phyloP scores from a whole-genome alignment of 2,329 filamentous ascomycete species.

The Calonectria multiphialidica region DNA sequence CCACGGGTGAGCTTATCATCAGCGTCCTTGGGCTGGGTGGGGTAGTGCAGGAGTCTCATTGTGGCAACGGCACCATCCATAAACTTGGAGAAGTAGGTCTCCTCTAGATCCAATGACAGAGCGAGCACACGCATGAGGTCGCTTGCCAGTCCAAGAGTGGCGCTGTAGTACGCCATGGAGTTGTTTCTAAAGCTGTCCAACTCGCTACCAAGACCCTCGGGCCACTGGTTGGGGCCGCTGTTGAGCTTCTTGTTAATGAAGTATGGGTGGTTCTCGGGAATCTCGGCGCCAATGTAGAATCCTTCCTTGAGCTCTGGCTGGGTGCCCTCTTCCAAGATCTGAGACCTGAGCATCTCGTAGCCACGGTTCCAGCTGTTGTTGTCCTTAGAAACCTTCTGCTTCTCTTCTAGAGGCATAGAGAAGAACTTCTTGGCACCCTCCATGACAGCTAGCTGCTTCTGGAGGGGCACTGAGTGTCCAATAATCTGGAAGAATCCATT shows the following conservation, averaged over 20 bases:
- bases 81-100: slow-evolving; percentile 58
- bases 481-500: slow-evolving; percentile 67
- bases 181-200: slow-evolving; percentile 51
- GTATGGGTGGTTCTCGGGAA: slow-evolving; percentile 54
- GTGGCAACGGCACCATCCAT: slow-evolving; percentile 57
- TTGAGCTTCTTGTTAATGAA: slow-evolving; percentile 56
- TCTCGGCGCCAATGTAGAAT: slow-evolving; percentile 52
- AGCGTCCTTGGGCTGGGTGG: slow-evolving; percentile 52
- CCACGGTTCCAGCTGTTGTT: slow-evolving; percentile 58
- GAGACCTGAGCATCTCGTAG: slow-evolving; percentile 61
- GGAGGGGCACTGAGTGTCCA: slow-evolving; percentile 57
- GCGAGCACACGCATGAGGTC: slow-evolving; percentile 57
- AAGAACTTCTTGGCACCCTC: slow-evolving; percentile 60
- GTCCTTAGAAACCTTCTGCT: slow-evolving; percentile 54
- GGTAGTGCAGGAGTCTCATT: slow-evolving; percentile 63
- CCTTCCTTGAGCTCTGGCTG: slow-evolving; percentile 61
- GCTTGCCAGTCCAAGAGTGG: slow-evolving; percentile 53
- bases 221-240: slow-evolving; percentile 59
- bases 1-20: slow-evolving; percentile 50
- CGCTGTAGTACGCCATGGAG: slow-evolving; percentile 54
- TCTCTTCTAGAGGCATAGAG: slow-evolving; percentile 58
- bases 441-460: slow-evolving; percentile 55
- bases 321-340: slow-evolving; percentile 57
- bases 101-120: slow-evolving; percentile 54
- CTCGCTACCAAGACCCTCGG: slow-evolving; percentile 47